phyloP scores from a whole-genome alignment of 768 basidiomycete species.

The Serendipita vermifera region DNA sequence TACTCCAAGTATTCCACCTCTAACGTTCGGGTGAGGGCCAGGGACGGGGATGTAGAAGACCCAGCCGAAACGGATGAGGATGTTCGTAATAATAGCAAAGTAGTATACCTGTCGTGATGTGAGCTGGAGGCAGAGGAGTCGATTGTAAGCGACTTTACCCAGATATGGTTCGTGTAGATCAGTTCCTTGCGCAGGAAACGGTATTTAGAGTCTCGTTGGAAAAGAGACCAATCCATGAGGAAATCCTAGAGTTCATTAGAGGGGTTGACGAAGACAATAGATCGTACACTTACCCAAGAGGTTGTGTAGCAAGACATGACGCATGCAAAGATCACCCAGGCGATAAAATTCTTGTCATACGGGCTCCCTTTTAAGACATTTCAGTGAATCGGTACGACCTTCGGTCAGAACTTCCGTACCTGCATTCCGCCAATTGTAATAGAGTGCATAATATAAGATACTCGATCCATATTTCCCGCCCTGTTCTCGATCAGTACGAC shows the following conservation, averaged over 20 bases:
- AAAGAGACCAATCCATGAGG: conserved; percentile 84
- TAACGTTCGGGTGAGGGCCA: conserved; percentile 37
- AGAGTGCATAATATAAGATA: conserved; percentile 51
- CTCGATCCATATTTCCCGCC: conserved; percentile 72
- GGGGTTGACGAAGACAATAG: neutral
- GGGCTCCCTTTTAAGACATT: conserved; percentile 22
- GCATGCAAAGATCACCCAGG: conserved; percentile 55
- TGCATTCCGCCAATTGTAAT: conserved; percentile 64
- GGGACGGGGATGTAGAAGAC: conserved; percentile 53
- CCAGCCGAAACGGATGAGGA: conserved; percentile 72
- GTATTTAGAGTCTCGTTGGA: conserved; percentile 42
- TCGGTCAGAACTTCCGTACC: conserved; percentile 26
- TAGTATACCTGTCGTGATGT: conserved; percentile 68
- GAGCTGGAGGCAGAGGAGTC: neutral
- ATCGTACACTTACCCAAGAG: conserved; percentile 50
- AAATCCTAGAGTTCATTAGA: conserved; percentile 44
- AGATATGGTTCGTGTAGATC: conserved; percentile 50
- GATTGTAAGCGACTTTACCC: no score
- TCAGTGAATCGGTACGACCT: neutral
- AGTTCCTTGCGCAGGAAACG: conserved; percentile 61
- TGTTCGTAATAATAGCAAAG: conserved; percentile 62
- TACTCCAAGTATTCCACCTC: conserved; percentile 53
- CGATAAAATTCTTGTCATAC: conserved; percentile 40
- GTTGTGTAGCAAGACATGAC: conserved; percentile 57
- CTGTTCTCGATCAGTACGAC: conserved; percentile 30